phyloP scores from a whole-genome alignment of 2,329 filamentous ascomycete species.

The Sclerotinia borealis region DNA sequence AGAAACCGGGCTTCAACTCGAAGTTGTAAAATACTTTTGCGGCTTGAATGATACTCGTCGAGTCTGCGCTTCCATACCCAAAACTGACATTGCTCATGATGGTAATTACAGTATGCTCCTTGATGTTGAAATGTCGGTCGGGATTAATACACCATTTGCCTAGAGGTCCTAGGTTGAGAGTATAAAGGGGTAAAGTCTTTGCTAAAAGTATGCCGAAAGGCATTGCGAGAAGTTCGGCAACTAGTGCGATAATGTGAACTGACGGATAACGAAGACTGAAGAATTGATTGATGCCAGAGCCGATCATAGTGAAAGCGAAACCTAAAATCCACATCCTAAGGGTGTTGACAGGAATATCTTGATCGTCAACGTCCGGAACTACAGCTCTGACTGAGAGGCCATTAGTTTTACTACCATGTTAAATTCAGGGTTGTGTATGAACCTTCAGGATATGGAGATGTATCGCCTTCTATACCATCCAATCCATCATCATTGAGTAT shows the following conservation, averaged over 20 bases:
- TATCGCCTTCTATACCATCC: conserved; percentile 18
- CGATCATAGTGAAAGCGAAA: conserved; percentile 31
- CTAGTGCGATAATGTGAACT: conserved; percentile 29
- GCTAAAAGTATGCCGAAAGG: conserved; percentile 20
- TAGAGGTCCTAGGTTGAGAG: conserved; percentile 18
- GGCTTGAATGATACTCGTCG: conserved; percentile 21
- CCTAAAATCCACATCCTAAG: conserved; percentile 61
- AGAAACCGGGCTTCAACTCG: conserved; percentile 50
- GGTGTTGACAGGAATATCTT: conserved; percentile 59
- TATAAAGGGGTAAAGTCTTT: conserved; percentile 37
- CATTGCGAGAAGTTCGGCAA: conserved; percentile 23
- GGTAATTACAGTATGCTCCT: conserved; percentile 61
- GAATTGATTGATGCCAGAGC: conserved; percentile 26
- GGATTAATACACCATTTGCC: conserved; percentile 46
- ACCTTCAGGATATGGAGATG: conserved; percentile 57
- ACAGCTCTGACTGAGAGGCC: conserved; percentile 40
- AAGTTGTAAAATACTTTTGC: conserved; percentile 33
- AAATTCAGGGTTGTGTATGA: too few species aligned
- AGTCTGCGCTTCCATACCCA: conserved; percentile 38
- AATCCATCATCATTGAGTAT: conserved; percentile 15
- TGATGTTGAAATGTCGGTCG: conserved; percentile 65
- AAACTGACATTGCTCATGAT: conserved; percentile 50
- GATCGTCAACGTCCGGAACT: conserved; percentile 58
- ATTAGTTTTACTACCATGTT: conserved; percentile 34
- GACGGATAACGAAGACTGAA: conserved; percentile 25